Evolutionary conservation across 108 stramenopile species (phyloP).

Genomic region (Cyclostephanos tholiformis): DNA sequence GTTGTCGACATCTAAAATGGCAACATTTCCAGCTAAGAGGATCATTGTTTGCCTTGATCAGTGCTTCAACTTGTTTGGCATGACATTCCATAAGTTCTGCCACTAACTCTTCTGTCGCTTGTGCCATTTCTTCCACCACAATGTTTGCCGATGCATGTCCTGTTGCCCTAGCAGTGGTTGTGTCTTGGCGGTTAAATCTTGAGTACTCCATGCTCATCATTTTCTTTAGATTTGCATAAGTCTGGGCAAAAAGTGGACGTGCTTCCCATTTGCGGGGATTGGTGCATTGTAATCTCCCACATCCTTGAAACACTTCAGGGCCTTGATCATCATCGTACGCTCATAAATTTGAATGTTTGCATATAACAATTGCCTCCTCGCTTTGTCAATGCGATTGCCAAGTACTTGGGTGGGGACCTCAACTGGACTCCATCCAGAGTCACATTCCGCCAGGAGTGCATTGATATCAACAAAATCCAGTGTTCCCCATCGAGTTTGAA

Average conservation of each 20-base stretch:
- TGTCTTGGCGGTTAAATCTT: too few relatives aligned
- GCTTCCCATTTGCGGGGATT: conserved; percentile 2
- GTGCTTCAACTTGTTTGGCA: too few relatives aligned
- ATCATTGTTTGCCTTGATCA: too few relatives aligned
- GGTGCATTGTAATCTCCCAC: neutral
- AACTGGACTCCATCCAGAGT: neutral
- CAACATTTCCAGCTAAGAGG: too few relatives aligned
- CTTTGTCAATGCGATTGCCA: neutral
- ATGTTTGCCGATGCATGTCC: too few relatives aligned
- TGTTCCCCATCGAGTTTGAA: neutral
- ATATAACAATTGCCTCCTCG: neutral
- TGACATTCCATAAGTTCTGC: too few relatives aligned
- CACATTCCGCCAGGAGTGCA: neutral
- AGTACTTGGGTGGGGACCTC: conserved; percentile 4
- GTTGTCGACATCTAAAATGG: too few relatives aligned
- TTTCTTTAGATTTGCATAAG: neutral
- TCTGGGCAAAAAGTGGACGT: neutral
- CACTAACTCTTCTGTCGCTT: too few relatives aligned
- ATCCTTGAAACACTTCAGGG: neutral
- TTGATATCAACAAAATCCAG: neutral
- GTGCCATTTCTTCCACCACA: too few relatives aligned
- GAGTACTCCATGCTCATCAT: neutral
- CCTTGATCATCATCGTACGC: neutral
- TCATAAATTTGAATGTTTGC: neutral
- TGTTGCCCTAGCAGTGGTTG: too few relatives aligned